These are phyloP conservation scores for Zostera marina DNA, from an alignment of 116 monocot species.

Conservation along the genomic window DNA sequence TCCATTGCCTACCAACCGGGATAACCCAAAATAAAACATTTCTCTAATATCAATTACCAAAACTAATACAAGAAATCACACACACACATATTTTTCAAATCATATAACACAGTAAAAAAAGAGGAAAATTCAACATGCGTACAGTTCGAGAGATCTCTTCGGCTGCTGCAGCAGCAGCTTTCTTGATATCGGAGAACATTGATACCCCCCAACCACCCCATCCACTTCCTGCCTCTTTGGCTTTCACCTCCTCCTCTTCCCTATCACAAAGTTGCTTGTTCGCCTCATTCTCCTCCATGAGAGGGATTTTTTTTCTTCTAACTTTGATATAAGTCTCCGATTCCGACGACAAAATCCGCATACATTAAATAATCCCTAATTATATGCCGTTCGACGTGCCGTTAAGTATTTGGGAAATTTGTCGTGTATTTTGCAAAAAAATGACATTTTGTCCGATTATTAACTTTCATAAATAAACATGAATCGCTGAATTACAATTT, in stretches of 20 bases:
- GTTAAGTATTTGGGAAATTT: too few species aligned
- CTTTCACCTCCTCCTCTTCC: slow-evolving; percentile 12
- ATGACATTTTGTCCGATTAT: too few species aligned
- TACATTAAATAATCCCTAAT: too few species aligned
- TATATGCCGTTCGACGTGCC: too few species aligned
- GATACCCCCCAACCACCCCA: slow-evolving; percentile 83
- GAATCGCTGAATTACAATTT: too few species aligned
- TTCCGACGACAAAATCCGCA: too few species aligned
- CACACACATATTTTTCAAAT: not conserved
- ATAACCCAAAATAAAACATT: not conserved
- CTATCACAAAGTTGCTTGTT: slow-evolving; percentile 4
- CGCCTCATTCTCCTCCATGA: slow-evolving; percentile 6
- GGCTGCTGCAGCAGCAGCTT: slow-evolving; percentile 38
- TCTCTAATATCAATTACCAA: not conserved
- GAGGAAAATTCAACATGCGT: not conserved
- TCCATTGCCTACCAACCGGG: slow-evolving; percentile 37
- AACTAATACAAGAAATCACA: not conserved
- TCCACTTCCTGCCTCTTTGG: slow-evolving; percentile 24
- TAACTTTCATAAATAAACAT: too few species aligned
- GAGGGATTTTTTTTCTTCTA: not conserved
- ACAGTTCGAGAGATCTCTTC: slow-evolving; percentile 88
- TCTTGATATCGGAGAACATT: slow-evolving; percentile 68
- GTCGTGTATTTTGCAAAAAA: too few species aligned
- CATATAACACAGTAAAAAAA: not conserved
- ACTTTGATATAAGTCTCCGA: too few species aligned